Evolutionary conservation across 352 stramenopile genomes (phyloP), one percentile per base, ranked within the genome.

Genomic region (Phytophthora idaei): DNA sequence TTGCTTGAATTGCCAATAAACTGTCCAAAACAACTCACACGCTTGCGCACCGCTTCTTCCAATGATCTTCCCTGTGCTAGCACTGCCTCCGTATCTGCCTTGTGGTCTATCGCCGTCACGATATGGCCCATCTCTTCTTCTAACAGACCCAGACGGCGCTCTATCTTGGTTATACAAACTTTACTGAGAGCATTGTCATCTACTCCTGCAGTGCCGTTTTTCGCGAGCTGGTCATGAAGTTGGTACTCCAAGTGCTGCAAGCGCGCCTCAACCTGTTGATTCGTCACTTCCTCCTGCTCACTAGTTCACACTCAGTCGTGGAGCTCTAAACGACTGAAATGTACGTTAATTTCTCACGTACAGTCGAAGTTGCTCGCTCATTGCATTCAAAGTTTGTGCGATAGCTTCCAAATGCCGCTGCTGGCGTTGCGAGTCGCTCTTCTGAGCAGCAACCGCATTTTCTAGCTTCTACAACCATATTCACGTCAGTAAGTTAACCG

Each of bases 91-190:
- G 60, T n/a, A 8, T 90, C 80, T 15, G 67, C 74, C 51, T 90
- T 90, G 9, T 60, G 67, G 11, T 89, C 80, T 14, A 89, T 62
- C 12, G 66, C 78, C 10, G 56, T 41, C 3, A 80, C 69, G 36
- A 90, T 67, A 41, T 84, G 71, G 4, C 64, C 70, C 42, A 90
- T 69, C 60, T 90, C 80, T 54, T 89, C 80, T 68, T 90, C 82
- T 4, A 90, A 11, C 15, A 90, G 59, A 45, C 55, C 61, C 25
- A 89, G 55, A 25, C 78, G 67, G 14, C 65, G 67, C 52, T 85
- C 67, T n/a, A 76, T 28, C 27, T 74, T 78, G 6, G 32, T 11
- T 6, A 81, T 17, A 4, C n/a, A 27, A 37, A 50, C 39, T 62
- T 39, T 56, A 42, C 11, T 64, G 17, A 4, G 28, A 54, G 28